These are phyloP conservation scores for Hymenoscyphus salicellus DNA, from an alignment of 2,329 filamentous ascomycete genomes.

Conservation along the genomic window DNA sequence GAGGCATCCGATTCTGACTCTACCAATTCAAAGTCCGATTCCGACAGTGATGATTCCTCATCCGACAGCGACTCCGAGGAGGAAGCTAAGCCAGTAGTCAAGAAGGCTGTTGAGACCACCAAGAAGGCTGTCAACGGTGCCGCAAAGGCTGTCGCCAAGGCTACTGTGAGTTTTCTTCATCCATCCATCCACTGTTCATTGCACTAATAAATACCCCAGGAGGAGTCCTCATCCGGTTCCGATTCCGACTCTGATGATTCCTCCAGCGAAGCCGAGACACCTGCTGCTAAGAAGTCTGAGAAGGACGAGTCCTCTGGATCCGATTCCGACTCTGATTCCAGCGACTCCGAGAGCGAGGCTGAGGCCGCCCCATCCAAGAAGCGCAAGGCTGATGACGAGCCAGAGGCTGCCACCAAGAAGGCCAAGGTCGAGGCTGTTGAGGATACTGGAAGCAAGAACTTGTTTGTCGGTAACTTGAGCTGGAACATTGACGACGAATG, in stretches of 20 bases:
- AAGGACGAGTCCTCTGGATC: conserved; percentile 13
- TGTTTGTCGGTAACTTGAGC: conserved; percentile 71
- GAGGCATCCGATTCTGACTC: conserved; percentile 36
- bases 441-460: conserved; percentile 51
- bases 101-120: conserved; percentile 28
- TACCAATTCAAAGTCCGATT: conserved; percentile 30
- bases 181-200: background rate
- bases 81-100: conserved; percentile 26
- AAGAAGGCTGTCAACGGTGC: conserved; percentile 33
- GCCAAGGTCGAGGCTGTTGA: conserved; percentile 46
- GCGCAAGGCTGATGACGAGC: conserved; percentile 54
- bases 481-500: conserved; percentile 75
- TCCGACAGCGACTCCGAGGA: conserved; percentile 29
- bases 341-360: conserved; percentile 31
- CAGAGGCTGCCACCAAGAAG: conserved; percentile 48
- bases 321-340: conserved; percentile 22
- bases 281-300: conserved; percentile 9
- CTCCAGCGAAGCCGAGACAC: conserved; percentile 18
- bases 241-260: conserved; percentile 25
- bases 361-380: conserved; percentile 49
- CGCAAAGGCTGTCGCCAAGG: conserved; percentile 32
- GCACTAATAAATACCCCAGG: background rate
- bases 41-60: conserved; percentile 30
- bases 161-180: conserved; percentile 29
- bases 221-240: conserved; percentile 11